Evolutionary conservation across 1,284 basidiomycete genomes (phyloP), one percentile per base, ranked within the genome.

Genomic region (Phellinidium pouzarii): DNA sequence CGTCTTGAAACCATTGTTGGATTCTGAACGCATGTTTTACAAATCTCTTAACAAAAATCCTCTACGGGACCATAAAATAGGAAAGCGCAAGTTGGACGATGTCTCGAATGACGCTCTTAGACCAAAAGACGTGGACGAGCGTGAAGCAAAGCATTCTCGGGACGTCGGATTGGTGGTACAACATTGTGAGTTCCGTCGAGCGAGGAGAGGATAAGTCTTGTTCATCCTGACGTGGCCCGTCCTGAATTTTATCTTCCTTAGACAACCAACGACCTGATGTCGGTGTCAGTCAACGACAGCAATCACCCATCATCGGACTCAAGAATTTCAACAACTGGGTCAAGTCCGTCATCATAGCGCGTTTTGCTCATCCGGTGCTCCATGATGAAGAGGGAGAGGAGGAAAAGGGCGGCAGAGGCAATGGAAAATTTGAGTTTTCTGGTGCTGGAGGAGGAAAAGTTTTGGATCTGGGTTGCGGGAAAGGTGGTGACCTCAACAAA

Each of bases 321-420:
- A 94, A 95, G 68, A 91, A 82, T 66, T 99, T 98, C 74, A 99
- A 99, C 73, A 99, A 99, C 71, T 99, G 96, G 94, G 85, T 97
- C 62, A 98, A 98, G 69, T 92, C 91, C 11, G 91, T 96, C 8
- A 76, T 97, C 57, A 95, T 98, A 62, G 86, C 87, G 6, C 87
- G 85, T 50, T 95, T 91, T 65, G 85, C 84, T 1, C 81, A 84
- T 63, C 81, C 84, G 12, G 78, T 71, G 31, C 72, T 87, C 23
- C 65, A 70, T 55, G 56, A 61, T 38, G 64, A 67, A 42, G 63
- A 66, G 25, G 62, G 61, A 25, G 58, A 52, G 34, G 56, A 56
- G n/a, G 64, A 63, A 9, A 61, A 69, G 31, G 67, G 70, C 12
- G 65, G 66, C 50, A 66, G 68, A 40, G 68, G 44, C 6, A 46